Evolutionary conservation across 2,329 filamentous ascomycete genomes (phyloP), one percentile per base, ranked within the genome.

Genomic region (Botrytis pseudocinerea): DNA sequence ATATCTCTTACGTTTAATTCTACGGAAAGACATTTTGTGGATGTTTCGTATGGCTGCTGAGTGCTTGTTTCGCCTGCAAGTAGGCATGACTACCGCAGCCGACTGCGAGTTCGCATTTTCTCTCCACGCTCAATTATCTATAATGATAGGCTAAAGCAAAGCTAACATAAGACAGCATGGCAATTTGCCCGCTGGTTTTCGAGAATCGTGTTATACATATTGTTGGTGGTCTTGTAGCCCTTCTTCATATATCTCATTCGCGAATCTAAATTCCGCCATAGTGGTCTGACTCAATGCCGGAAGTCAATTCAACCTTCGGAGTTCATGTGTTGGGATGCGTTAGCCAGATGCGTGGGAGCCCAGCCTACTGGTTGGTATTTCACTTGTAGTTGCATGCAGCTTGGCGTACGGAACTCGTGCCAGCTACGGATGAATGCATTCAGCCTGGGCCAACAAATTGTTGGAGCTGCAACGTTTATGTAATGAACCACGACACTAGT

Each of bases 191-290:
- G 18, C 54, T 46, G 14, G 14, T 35, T 48, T 3, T 32, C 20
- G 44, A 63, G 14, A 40, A 63, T 4, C 10, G 16, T 42, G 69
- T 51, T 40, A 40, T 42, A 44, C 48, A 48, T 51, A 32, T n/a
- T 22, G 44, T n/a, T 22, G n/a, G 42, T 40, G 38, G 44, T 54
- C 2, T 38, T 12, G 57, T 54, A 62, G 28, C 9, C 44, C 69
- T 16, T 57, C 57, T 57, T 20, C 25, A 57, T 42, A 16, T 38
- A 63, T 64, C 44, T 70, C 40, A 46, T 64, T 70, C 44, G 44
- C 69, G 32, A 70, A 70, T 70, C 69, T 51, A 54, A 61, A 63
- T 64, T 70, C 69, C 69, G 59, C 69, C 57, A 70, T 63, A 42
- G 69, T 70, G 69, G 69, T 64, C 69, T 70, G 69, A 70, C 42